Conservation (phyloP, 495 filamentous ascomycete species). For the Lasiosphaeria ovina region DNA sequence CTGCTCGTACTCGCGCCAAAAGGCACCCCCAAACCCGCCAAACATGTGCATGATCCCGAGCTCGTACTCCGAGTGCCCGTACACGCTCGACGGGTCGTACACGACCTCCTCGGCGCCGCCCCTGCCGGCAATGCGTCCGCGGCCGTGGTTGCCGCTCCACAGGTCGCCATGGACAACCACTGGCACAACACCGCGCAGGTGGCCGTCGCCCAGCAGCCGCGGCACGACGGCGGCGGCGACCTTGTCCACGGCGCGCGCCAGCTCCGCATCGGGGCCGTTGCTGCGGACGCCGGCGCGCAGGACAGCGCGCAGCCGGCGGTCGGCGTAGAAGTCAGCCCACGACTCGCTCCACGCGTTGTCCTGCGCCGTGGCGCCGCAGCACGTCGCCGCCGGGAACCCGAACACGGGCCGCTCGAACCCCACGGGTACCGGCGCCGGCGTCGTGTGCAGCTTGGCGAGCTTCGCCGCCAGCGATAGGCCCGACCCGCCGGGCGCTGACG, state of each 20-base stretch:
- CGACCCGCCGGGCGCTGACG: constrained; percentile 34
- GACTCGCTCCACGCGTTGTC: constrained; percentile 64
- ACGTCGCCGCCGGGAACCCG: constrained; percentile 79
- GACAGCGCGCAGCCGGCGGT: constrained; percentile 68
- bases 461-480: constrained; percentile 65
- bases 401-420: constrained; percentile 43
- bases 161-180: constrained; percentile 50
- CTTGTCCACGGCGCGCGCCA: constrained; percentile 61
- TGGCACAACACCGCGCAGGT: constrained; percentile 55
- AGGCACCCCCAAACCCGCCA: constrained; percentile 74
- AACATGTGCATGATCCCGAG: constrained; percentile 95
- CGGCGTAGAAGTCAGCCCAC: constrained; percentile 83
- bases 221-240: constrained; percentile 66
- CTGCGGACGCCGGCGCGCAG: constrained; percentile 52
- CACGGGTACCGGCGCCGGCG: constrained; percentile 59
- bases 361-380: constrained; percentile 81
- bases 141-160: constrained; percentile 83
- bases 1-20: constrained; percentile 73
- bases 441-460: constrained; percentile 76
- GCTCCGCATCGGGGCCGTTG: constrained; percentile 62
- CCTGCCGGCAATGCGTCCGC: constrained; percentile 59
- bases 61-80: constrained; percentile 88
- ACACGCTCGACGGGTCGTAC: constrained; percentile 76
- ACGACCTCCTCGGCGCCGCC: constrained; percentile 71
- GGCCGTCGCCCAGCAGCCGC: constrained; percentile 62